Evolutionary conservation across 371 early-diverging fungal species (phyloP).

Genomic region (Paraphysoderma sedebokerense): DNA sequence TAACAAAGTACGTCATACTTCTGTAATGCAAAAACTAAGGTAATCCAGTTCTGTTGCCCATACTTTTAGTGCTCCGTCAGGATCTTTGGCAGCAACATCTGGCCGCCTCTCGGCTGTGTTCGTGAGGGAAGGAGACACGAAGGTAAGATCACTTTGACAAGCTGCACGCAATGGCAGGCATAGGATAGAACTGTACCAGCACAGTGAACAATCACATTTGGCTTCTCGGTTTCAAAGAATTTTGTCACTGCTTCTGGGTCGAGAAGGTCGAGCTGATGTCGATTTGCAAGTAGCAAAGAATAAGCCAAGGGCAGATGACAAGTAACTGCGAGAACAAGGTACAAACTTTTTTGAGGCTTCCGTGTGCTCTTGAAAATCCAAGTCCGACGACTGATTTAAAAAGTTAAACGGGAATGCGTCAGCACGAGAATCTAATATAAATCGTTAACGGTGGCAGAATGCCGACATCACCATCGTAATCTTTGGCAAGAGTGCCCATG

Average conservation of each 20-base stretch:
- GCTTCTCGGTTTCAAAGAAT: slow-evolving; percentile 39
- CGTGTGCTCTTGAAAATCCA: slow-evolving; percentile 41
- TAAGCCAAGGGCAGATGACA: not conserved
- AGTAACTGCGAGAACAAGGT: not conserved
- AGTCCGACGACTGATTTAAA: slow-evolving; percentile 39
- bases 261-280: slow-evolving; percentile 43
- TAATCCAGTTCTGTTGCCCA: not conserved
- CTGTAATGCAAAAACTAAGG: not conserved
- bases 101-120: slow-evolving; percentile 80
- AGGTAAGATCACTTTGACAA: not conserved
- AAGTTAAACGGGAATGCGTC: not conserved
- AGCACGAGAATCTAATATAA: not conserved
- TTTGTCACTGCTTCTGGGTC: slow-evolving; percentile 26
- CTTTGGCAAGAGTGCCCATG: slow-evolving; percentile 22
- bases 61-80: slow-evolving; percentile 31
- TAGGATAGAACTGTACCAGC: not conserved
- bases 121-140: slow-evolving; percentile 29
- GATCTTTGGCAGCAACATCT: slow-evolving; percentile 55
- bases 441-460: not conserved
- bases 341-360: slow-evolving; percentile 32
- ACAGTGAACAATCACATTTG: slow-evolving; percentile 18
- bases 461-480: not conserved
- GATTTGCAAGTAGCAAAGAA: not conserved
- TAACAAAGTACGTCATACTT: not conserved
- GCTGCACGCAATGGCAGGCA: too few species aligned